phyloP scores from a whole-genome alignment of 2,329 filamentous ascomycete genomes.

The Cladophialophora yegresii region DNA sequence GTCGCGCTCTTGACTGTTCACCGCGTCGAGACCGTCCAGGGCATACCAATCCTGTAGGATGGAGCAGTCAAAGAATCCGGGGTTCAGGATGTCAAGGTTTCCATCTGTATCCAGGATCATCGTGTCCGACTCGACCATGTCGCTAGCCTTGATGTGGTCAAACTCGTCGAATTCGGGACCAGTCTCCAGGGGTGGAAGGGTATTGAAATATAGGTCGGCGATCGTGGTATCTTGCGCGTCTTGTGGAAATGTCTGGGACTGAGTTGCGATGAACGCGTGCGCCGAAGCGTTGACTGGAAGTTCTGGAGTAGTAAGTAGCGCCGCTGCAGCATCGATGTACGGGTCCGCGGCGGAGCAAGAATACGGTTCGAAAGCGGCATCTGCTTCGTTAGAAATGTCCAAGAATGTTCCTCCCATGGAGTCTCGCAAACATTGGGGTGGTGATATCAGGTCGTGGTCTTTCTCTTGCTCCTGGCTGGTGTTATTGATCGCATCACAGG shows the following conservation, averaged over 20 bases:
- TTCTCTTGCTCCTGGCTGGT: not conserved
- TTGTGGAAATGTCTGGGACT: not conserved
- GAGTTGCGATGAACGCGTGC: not conserved
- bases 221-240: not conserved
- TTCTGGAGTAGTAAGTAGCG: not conserved
- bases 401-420: not conserved
- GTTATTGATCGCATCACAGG: not conserved
- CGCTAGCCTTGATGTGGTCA: not conserved
- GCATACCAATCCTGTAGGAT: not conserved
- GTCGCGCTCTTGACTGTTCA: not conserved
- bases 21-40: not conserved
- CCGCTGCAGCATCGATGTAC: not conserved
- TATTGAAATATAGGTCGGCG: not conserved
- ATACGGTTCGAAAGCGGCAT: not conserved
- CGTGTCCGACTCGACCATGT: not conserved
- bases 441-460: not conserved
- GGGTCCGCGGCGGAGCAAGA: not conserved
- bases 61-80: constrained; percentile 5
- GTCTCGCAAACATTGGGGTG: not conserved
- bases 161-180: constrained; percentile 2
- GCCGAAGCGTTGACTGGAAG: not conserved
- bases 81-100: not conserved
- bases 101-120: not conserved
- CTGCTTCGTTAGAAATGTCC: not conserved
- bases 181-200: not conserved